A percentile compares a stretch with the other conserved stretches of the same genome.
Evolutionary conservation across 495 filamentous ascomycete genomes (phyloP).

Genomic region (Ramalina peruviana): DNA sequence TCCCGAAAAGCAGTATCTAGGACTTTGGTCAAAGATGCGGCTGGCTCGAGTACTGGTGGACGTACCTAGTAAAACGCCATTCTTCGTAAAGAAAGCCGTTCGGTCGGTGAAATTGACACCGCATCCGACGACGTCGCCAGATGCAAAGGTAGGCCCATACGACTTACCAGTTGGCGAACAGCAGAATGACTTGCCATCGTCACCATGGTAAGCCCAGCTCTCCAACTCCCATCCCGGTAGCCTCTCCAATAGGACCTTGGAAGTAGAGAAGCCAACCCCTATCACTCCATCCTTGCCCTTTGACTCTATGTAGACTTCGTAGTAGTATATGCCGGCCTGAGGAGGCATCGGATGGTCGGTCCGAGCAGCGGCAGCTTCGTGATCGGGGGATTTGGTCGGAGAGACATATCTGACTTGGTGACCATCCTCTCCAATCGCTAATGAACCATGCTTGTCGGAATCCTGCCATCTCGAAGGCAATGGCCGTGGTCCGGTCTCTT

Average conservation of each 20-base stretch:
- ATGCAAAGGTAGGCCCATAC: constrained; percentile 61
- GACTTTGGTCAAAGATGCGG: neutral
- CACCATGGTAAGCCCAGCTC: constrained; percentile 95
- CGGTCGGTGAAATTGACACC: constrained; percentile 83
- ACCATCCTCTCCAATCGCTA: constrained; percentile 66
- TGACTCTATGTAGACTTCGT: constrained; percentile 75
- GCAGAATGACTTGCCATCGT: constrained; percentile 81
- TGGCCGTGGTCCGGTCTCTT: constrained; percentile 42
- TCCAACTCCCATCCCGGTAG: constrained; percentile 92
- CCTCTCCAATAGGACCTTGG: constrained; percentile 60
- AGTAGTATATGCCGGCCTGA: constrained; percentile 92
- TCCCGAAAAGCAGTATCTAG: constrained; percentile 74
- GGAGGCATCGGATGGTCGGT: constrained; percentile 84
- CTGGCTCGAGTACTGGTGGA: neutral
- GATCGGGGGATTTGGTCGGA: constrained; percentile 47
- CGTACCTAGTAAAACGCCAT: constrained; percentile 66
- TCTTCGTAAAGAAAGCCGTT: constrained; percentile 91
- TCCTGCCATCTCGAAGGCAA: constrained; percentile 77
- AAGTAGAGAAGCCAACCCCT: constrained; percentile 73
- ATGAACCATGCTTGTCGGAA: constrained; percentile 52
- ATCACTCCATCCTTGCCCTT: constrained; percentile 82
- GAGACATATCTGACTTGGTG: constrained; percentile 65
- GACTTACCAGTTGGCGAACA: constrained; percentile 57
- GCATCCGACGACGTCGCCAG: constrained; percentile 78
- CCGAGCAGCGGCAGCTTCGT: constrained; percentile 74